A percentile compares a stretch with the other conserved stretches of the same genome.
phyloP scores from a whole-genome alignment of 2,329 filamentous ascomycete species.

The Dichotomopilus funicola region DNA sequence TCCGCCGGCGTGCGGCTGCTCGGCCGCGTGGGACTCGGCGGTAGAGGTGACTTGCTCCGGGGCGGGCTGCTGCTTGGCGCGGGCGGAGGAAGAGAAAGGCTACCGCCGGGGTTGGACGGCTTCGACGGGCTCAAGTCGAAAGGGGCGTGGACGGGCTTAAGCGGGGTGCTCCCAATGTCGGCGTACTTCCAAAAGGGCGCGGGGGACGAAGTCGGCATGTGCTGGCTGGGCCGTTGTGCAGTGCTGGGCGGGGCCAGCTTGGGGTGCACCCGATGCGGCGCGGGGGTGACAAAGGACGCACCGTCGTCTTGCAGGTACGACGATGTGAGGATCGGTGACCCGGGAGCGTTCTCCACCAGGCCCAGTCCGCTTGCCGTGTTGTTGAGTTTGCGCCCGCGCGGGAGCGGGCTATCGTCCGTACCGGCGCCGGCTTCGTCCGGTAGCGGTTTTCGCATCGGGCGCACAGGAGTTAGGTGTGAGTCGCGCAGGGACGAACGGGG shows the following conservation, averaged over 20 bases:
- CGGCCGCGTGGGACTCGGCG: slow-evolving; percentile 43
- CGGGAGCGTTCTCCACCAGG: slow-evolving; percentile 45
- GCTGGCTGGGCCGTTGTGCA: slow-evolving; percentile 72
- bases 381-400: slow-evolving; percentile 47
- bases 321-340: slow-evolving; percentile 56
- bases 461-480: slow-evolving; percentile 54
- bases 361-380: slow-evolving; percentile 38
- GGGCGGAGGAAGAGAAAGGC: slow-evolving; percentile 24
- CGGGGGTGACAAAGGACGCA: slow-evolving; percentile 61
- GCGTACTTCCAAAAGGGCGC: slow-evolving; percentile 87
- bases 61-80: slow-evolving; percentile 54
- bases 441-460: slow-evolving; percentile 37
- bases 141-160: slow-evolving; percentile 36
- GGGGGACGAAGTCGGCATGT: slow-evolving; percentile 78
- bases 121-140: slow-evolving; percentile 58
- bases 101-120: slow-evolving; percentile 25
- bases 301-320: slow-evolving; percentile 57
- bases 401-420: slow-evolving; percentile 56
- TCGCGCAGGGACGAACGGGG: slow-evolving; percentile 43
- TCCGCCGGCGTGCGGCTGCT: slow-evolving; percentile 22
- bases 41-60: slow-evolving; percentile 45
- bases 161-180: slow-evolving; percentile 67
- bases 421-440: slow-evolving; percentile 35
- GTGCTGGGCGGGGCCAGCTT: slow-evolving; percentile 74
- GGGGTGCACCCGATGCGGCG: slow-evolving; percentile 66